Evolutionary conservation across 106 monocot genomes (phyloP).

Genomic region (Apostasia shenzhenica): DNA sequence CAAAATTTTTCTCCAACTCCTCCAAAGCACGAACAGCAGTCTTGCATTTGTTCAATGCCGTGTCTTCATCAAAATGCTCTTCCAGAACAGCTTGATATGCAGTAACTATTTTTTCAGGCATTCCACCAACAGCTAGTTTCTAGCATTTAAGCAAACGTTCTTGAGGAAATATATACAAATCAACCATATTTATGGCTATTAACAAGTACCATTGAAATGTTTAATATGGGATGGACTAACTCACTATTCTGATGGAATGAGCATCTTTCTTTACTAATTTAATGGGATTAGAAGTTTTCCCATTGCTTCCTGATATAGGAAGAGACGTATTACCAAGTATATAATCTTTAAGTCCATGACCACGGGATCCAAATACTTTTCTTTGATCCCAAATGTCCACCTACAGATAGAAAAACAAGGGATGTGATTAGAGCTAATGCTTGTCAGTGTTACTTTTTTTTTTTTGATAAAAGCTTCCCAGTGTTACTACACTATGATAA

Average conservation of each 20-base stretch:
- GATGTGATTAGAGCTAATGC: too few species aligned
- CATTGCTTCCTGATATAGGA: constrained; percentile 42
- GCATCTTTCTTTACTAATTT: constrained; percentile 84
- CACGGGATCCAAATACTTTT: constrained; percentile 97
- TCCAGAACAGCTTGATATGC: constrained; percentile 85
- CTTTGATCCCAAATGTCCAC: constrained; percentile 96
- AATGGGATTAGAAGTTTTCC: constrained; percentile 49
- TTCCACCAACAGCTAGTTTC: constrained; percentile 93
- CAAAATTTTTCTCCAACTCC: constrained; percentile 67
- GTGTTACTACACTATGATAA: too few species aligned
- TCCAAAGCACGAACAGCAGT: constrained; percentile 35
- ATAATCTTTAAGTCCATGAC: constrained; percentile 70
- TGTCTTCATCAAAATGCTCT: constrained; percentile 68
- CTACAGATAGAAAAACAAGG: constrained; percentile 27
- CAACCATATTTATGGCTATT: constrained; percentile 5
- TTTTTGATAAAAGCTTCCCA: too few species aligned
- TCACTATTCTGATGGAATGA: constrained; percentile 72
- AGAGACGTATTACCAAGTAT: constrained; percentile 59
- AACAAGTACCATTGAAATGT: not conserved
- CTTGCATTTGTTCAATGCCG: constrained; percentile 74
- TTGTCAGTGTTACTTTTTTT: too few species aligned
- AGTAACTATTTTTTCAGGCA: constrained; percentile 90
- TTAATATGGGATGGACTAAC: constrained; percentile 8
- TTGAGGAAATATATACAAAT: not conserved
- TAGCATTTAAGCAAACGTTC: constrained; percentile 18